These are phyloP conservation scores for Xylariaceae sp. DNA, from an alignment of 2,329 filamentous ascomycete species.

Conservation along the genomic window DNA sequence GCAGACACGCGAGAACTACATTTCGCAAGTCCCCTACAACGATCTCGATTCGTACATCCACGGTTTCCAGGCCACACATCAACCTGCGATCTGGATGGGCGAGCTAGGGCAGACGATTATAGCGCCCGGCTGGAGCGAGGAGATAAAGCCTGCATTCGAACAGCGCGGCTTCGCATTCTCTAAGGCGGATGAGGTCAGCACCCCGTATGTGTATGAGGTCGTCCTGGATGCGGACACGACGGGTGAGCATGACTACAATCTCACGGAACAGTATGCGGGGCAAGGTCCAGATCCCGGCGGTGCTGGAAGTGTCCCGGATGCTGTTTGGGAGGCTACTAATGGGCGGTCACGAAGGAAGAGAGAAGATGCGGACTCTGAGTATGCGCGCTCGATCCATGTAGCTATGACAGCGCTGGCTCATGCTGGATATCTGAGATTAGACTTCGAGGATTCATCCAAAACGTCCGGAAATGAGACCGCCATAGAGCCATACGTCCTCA, in stretches of 20 bases:
- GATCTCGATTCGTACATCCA: conserved; percentile 41
- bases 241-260: conserved; percentile 31
- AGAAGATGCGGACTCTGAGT: conserved; percentile 7
- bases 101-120: conserved; percentile 44
- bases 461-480: neutral
- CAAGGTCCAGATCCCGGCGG: conserved; percentile 38
- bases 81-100: conserved; percentile 51
- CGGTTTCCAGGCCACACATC: conserved; percentile 47
- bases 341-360: conserved; percentile 35
- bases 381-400: conserved; percentile 24
- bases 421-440: conserved; percentile 39
- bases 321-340: conserved; percentile 37
- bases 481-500: conserved; percentile 35
- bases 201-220: conserved; percentile 44
- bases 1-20: conserved; percentile 46
- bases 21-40: conserved; percentile 45
- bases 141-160: conserved; percentile 34
- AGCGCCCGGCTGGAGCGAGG: conserved; percentile 34
- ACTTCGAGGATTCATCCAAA: conserved; percentile 28
- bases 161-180: conserved; percentile 38
- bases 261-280: conserved; percentile 30
- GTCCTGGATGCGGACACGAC: conserved; percentile 36
- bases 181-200: conserved; percentile 41
- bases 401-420: conserved; percentile 42
- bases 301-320: conserved; percentile 35